These are phyloP conservation scores for Rubia balearica DNA, from an alignment of 305 asterid genomes.

Conservation along the genomic window DNA sequence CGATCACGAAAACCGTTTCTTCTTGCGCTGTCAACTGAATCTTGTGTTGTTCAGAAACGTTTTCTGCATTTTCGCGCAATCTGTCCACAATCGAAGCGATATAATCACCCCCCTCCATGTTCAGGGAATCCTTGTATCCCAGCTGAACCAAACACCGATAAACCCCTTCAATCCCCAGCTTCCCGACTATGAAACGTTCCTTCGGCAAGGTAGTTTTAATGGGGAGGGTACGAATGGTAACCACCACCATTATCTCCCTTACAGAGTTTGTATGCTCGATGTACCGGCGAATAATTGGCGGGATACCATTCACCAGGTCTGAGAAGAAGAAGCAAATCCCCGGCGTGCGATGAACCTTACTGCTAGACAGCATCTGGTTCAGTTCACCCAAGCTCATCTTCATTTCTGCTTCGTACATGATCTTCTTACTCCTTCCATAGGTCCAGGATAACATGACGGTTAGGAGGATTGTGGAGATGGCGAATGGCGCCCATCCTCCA, in stretches of 20 bases:
- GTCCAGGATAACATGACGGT: conserved; percentile 31
- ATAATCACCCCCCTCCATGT: conserved; percentile 21
- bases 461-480: conserved; percentile 24
- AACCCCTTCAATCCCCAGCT: conserved; percentile 25
- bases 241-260: conserved; percentile 24
- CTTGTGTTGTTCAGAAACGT: conserved; percentile 12
- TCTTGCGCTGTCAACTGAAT: conserved; percentile 18
- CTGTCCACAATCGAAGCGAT: conserved; percentile 14
- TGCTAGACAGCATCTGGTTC: conserved; percentile 18
- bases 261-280: conserved; percentile 25
- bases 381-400: conserved; percentile 26
- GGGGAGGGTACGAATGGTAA: conserved; percentile 24
- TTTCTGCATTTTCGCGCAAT: conserved; percentile 19
- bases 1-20: conserved; percentile 22
- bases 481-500: conserved; percentile 36
- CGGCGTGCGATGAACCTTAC: conserved; percentile 4
- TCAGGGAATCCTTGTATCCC: conserved; percentile 25
- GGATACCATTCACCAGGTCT: conserved; percentile 28
- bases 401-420: conserved; percentile 19
- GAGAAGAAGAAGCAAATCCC: conserved; percentile 32
- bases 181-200: conserved; percentile 16
- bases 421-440: conserved; percentile 28
- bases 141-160: conserved; percentile 31
- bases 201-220: conserved; percentile 18
- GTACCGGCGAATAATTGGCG: conserved; percentile 29